Evolutionary conservation across 495 filamentous ascomycete species (phyloP).

Genomic region (Apiosordaria backusii): DNA sequence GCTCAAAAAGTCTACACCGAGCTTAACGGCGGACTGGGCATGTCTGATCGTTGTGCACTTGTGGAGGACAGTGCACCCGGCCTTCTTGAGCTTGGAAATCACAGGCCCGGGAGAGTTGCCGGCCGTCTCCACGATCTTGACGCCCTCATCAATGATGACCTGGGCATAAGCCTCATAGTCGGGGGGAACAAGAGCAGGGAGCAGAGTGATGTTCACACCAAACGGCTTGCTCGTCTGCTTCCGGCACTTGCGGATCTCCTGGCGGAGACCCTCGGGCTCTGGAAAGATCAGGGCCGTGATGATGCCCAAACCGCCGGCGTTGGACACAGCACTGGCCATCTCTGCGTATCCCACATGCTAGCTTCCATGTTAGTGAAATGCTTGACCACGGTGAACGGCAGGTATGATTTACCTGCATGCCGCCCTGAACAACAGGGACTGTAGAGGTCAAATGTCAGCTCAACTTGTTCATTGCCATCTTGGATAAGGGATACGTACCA

Average conservation of each 20-base stretch:
- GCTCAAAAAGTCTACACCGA: slow-evolving; percentile 92
- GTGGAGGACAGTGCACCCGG: slow-evolving; percentile 76
- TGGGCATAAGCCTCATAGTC: slow-evolving; percentile 91
- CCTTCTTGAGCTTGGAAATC: slow-evolving; percentile 82
- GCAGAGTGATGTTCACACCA: slow-evolving; percentile 92
- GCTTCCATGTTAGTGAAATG: slow-evolving; percentile 20
- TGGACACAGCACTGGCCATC: slow-evolving; percentile 88
- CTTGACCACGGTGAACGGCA: slow-evolving; percentile 45
- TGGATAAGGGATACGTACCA: slow-evolving; percentile 46
- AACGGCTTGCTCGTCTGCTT: slow-evolving; percentile 86
- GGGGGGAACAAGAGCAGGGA: slow-evolving; percentile 83
- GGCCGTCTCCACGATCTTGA: slow-evolving; percentile 94
- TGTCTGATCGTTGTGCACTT: slow-evolving; percentile 98
- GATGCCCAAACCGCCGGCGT: slow-evolving; percentile 90
- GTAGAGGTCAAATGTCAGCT: slow-evolving; percentile 29
- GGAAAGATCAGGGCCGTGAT: slow-evolving; percentile 94
- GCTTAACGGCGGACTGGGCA: slow-evolving; percentile 84
- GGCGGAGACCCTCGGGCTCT: slow-evolving; percentile 85
- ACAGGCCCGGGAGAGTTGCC: slow-evolving; percentile 92
- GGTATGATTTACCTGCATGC: slow-evolving; percentile 55
- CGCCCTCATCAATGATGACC: slow-evolving; percentile 87
- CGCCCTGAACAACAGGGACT: slow-evolving; percentile 97
- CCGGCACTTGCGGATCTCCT: slow-evolving; percentile 85
- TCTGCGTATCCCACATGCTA: slow-evolving; percentile 73
- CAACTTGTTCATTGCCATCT: slow-evolving; percentile 7